These are phyloP conservation scores for Cutaneotrichosporon spelunceum DNA, from an alignment of 1,284 basidiomycete species.

Conservation along the genomic window DNA sequence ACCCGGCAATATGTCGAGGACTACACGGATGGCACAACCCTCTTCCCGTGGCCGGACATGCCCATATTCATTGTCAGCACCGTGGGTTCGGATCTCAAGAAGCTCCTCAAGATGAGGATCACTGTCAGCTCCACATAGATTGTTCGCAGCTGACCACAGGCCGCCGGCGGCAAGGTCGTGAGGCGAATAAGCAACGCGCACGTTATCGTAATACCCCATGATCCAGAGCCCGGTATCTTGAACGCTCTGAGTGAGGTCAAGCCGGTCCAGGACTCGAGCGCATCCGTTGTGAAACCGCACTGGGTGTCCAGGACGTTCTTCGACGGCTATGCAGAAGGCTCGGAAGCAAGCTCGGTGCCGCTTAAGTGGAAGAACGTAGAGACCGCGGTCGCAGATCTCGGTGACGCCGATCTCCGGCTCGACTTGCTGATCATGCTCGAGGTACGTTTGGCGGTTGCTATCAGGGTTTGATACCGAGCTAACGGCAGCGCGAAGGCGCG, in stretches of 20 bases:
- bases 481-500: slow-evolving; percentile 22
- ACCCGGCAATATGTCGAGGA: not conserved
- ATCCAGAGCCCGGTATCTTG: not conserved
- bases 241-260: not conserved
- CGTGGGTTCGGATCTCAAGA: not conserved
- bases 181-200: slow-evolving; percentile 2
- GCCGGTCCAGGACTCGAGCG: not conserved
- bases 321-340: slow-evolving; percentile 12
- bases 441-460: slow-evolving; percentile 18
- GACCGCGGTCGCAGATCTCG: slow-evolving; percentile 17
- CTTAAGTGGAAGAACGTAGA: not conserved
- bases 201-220: slow-evolving; percentile 15
- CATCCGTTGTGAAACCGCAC: slow-evolving; percentile 17
- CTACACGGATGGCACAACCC: not conserved
- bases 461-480: not conserved
- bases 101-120: slow-evolving; percentile 8
- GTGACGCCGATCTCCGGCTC: slow-evolving; percentile 8
- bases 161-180: not conserved
- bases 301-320: slow-evolving; percentile 29
- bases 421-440: slow-evolving; percentile 24
- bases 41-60: slow-evolving; percentile 9
- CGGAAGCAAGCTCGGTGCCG: not conserved
- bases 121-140: not conserved
- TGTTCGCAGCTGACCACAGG: slow-evolving; percentile 9
- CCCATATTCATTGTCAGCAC: slow-evolving; percentile 6